A percentile compares a stretch with the other conserved stretches of the same genome.
Conservation (phyloP, 1,139 yeast genomes). For the Pichia sp. region DNA sequence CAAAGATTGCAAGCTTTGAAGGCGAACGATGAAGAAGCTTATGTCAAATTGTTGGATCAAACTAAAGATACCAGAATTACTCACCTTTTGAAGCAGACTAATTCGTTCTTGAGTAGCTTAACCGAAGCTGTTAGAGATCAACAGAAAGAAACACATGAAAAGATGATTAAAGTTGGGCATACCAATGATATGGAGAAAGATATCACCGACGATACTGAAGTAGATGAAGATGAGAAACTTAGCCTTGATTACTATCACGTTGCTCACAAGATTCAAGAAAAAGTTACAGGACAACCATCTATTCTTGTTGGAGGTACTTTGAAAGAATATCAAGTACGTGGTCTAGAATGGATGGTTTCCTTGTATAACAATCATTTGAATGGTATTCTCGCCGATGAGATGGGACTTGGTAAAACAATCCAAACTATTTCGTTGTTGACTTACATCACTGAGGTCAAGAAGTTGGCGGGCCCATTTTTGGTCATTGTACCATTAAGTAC, state of each 20-base stretch:
- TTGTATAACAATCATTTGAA: conserved; percentile 71
- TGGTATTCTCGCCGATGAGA: conserved; percentile 83
- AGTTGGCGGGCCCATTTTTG: conserved; percentile 61
- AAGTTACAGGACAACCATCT: conserved; percentile 71
- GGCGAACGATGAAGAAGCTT: conserved; percentile 97
- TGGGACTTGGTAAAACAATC: conserved; percentile 84
- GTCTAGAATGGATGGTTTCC: conserved; percentile 87
- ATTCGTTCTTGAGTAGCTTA: conserved; percentile 82
- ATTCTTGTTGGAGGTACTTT: conserved; percentile 75
- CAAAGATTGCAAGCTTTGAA: conserved; percentile 96
- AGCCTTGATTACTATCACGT: conserved; percentile 90
- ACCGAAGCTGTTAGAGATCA: conserved; percentile 89
- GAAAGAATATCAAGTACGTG: conserved; percentile 74
- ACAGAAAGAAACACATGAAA: conserved; percentile 51
- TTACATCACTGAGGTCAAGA: conserved; percentile 60
- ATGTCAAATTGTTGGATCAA: conserved; percentile 87
- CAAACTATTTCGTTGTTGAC: conserved; percentile 72
- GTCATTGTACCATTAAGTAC: conserved; percentile 95
- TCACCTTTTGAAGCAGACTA: conserved; percentile 87
- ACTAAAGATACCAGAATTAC: conserved; percentile 98
- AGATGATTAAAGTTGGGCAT: conserved; percentile 21
- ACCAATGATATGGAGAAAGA: conserved; percentile 35
- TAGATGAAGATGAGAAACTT: conserved; percentile 65
- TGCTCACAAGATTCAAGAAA: conserved; percentile 85
- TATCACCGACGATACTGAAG: conserved; percentile 37